phyloP scores from a whole-genome alignment of 2,329 filamentous ascomycete genomes.

The Trichophaea hybrida region DNA sequence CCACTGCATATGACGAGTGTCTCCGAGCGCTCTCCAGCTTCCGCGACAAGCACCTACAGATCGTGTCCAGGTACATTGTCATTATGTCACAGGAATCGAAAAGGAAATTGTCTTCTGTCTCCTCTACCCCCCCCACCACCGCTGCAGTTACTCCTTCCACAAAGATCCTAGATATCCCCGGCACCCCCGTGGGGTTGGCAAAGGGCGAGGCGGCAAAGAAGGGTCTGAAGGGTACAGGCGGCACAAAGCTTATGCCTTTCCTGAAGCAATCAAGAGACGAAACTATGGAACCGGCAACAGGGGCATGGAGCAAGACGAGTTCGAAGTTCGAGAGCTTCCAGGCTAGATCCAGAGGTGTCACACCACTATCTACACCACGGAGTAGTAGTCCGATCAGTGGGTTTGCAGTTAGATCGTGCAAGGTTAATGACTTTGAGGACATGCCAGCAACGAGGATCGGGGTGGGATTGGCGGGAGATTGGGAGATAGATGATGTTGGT shows the following conservation, averaged over 20 bases:
- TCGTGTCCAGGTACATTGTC: constrained; percentile 92
- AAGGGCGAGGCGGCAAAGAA: constrained; percentile 20
- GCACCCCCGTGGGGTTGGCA: constrained; percentile 4
- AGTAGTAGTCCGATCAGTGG: background rate
- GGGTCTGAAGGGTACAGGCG: constrained; percentile 73
- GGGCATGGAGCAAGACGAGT: constrained; percentile 37
- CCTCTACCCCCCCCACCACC: constrained; percentile 29
- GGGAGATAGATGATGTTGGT: constrained; percentile 25
- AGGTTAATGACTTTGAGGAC: constrained; percentile 23
- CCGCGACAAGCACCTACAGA: constrained; percentile 88
- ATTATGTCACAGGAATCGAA: constrained; percentile 50
- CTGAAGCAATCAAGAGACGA: constrained; percentile 93
- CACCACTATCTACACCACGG: constrained; percentile 3
- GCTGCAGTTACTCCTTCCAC: constrained; percentile 28
- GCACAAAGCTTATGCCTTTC: constrained; percentile 87
- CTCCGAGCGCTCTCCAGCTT: constrained; percentile 63
- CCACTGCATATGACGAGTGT: constrained; percentile 78
- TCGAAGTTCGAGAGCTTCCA: constrained; percentile 3
- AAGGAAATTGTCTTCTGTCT: constrained; percentile 11
- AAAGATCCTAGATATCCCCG: background rate
- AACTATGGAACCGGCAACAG: constrained; percentile 80
- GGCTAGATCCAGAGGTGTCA: constrained; percentile 5
- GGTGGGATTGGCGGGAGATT: constrained; percentile 19
- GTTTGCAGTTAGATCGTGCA: constrained; percentile 15
- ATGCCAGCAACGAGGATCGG: constrained; percentile 6